Percentiles rank a stretch among this genome's conserved stretches.
Conservation (phyloP, 768 basidiomycete species). For the Boletus tomentosulus region DNA sequence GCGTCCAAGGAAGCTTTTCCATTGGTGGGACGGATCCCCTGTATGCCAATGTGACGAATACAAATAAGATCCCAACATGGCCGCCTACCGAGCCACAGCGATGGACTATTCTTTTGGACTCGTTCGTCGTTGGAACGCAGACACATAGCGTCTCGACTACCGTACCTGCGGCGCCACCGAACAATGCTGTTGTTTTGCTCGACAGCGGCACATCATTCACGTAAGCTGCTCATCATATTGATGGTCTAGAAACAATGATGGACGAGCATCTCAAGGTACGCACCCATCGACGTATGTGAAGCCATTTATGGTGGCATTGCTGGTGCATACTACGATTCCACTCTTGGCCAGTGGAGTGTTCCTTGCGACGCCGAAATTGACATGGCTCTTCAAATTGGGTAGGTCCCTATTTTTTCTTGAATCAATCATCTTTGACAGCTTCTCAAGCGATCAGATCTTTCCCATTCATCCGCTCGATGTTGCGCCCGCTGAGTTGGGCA, state of each 20-base stretch:
- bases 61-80: conserved; percentile 66
- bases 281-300: conserved; percentile 55
- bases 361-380: conserved; percentile 75
- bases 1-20: conserved; percentile 64
- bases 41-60: conserved; percentile 58
- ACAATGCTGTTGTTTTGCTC: conserved; percentile 70
- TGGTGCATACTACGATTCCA: conserved; percentile 57
- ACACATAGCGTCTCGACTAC: conserved; percentile 49
- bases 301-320: conserved; percentile 64
- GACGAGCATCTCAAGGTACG: conserved; percentile 49
- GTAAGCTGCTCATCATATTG: conserved; percentile 36
- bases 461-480: conserved; percentile 81
- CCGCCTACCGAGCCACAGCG: conserved; percentile 57
- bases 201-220: conserved; percentile 83
- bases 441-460: conserved; percentile 60
- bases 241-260: conserved; percentile 1
- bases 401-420: conserved; percentile 22
- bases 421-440: conserved; percentile 10
- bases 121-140: conserved; percentile 55
- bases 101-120: conserved; percentile 78
- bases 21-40: conserved; percentile 68
- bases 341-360: conserved; percentile 60
- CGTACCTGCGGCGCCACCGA: conserved; percentile 55
- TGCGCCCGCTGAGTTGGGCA: conserved; percentile 42
- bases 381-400: conserved; percentile 78